Conservation (phyloP, 1,139 yeast species). For the Protomyces pachydermus region DNA sequence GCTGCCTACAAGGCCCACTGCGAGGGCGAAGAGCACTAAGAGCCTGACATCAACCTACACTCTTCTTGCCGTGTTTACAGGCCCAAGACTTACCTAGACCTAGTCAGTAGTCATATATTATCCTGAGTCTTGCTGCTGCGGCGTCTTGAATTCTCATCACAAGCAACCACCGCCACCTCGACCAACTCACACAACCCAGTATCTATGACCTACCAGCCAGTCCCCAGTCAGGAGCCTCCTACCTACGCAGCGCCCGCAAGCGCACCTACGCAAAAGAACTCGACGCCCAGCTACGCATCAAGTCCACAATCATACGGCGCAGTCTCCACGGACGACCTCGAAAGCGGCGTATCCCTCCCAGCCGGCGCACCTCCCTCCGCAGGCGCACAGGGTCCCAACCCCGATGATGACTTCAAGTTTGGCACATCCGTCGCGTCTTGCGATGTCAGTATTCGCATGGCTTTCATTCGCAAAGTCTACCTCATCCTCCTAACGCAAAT, state of each 20-base stretch:
- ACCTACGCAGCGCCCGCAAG: neutral
- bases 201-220: neutral
- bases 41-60: neutral
- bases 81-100: neutral
- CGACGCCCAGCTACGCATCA: neutral
- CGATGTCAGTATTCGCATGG: conserved; percentile 65
- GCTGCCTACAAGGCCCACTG: conserved; percentile 49
- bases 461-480: conserved; percentile 75
- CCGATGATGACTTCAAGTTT: conserved; percentile 72
- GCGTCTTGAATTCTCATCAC: neutral
- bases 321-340: neutral
- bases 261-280: neutral
- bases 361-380: conserved; percentile 7
- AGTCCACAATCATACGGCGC: neutral
- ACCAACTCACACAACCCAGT: neutral
- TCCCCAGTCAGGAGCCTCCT: neutral
- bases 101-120: neutral
- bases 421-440: conserved; percentile 73
- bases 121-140: neutral
- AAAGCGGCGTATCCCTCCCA: neutral
- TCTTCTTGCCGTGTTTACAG: neutral
- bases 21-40: conserved; percentile 16
- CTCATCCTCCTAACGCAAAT: conserved; percentile 64
- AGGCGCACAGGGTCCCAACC: conserved; percentile 22
- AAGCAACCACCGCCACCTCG: neutral